Base-by-base conservation (phyloP, 2,329 filamentous ascomycete genomes). In the Penicillium sumatraense region DNA sequence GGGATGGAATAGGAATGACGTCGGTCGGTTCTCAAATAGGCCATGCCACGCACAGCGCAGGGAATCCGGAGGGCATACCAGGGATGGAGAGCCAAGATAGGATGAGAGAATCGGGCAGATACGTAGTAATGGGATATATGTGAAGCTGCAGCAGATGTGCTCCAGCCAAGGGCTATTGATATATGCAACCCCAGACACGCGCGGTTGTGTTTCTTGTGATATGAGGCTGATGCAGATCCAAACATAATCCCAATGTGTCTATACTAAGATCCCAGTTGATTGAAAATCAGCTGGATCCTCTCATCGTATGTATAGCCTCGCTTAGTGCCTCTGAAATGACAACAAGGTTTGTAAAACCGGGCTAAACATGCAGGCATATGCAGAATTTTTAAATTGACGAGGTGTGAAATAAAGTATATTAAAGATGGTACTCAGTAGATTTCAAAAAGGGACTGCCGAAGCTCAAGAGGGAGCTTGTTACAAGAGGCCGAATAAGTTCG, bases 1-100 rank as follows among this genome's bases (percentile, higher is more conserved):
- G 35, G 40, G 47, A 38, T 53, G 50, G 49, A 58, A 64, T 68
- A 63, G 58, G 60, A 65, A 72, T 72, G 70, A 72, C 69, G 70
- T 72, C 69, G 70, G 56, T 59, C 55, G 24, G 47, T 63, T 54
- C 51, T 31, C 27, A 31, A 56, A 53, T 20, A 33, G 20, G 57
- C 62, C 60, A 62, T 64, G 33, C 59, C 59, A 63, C 58, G 56
- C 58, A 45, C 59, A 59, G 20, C 31, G 33, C 21, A 24, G 40
- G 46, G 45, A 51, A 31, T 24, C 13, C 16, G 11, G 45, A 24
- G 14, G 36, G 44, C 18, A 31, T 36, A 31, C 27, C 27, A 8
- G 27, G 27, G 27, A 31, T 31, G 27, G 27, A 31, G 27, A 31
- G 27, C 8, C 27, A 31, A 31, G 27, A 31, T 13, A 31, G 27